Evolutionary conservation across 2,329 filamentous ascomycete genomes (phyloP).

Genomic region (Pestalotiopsis sp.): DNA sequence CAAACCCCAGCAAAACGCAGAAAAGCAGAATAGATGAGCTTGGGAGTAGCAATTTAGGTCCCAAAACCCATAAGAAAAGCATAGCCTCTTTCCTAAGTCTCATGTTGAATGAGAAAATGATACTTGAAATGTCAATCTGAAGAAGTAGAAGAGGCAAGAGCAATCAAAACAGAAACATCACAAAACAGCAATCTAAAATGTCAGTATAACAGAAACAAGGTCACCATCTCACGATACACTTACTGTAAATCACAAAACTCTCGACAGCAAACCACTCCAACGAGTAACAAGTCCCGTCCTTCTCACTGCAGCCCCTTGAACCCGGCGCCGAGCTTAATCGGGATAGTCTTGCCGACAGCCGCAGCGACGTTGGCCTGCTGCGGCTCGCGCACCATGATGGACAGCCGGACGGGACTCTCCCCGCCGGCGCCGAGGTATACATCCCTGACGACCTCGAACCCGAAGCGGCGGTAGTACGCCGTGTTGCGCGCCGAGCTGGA

Average conservation of each 20-base stretch:
- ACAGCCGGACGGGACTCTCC: conserved; percentile 61
- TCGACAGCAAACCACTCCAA: neutral
- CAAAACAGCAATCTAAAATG: neutral
- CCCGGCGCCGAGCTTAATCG: conserved; percentile 35
- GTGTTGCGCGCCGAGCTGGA: conserved; percentile 72
- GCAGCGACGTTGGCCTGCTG: conserved; percentile 27
- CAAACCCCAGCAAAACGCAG: neutral
- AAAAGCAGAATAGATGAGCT: neutral
- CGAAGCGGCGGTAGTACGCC: conserved; percentile 73
- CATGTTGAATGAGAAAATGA: conserved; percentile 5
- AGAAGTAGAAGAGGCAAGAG: neutral
- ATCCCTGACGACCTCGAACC: conserved; percentile 67
- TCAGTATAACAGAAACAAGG: neutral
- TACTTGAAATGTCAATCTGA: neutral
- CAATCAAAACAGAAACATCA: neutral
- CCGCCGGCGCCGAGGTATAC: conserved; percentile 54
- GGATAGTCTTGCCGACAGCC: conserved; percentile 33
- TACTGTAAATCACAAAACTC: neutral
- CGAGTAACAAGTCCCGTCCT: neutral
- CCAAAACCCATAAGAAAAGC: neutral
- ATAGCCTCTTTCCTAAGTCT: neutral
- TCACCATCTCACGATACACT: neutral
- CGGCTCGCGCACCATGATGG: conserved; percentile 83
- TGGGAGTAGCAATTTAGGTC: neutral
- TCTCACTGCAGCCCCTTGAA: conserved; percentile 26